Base-by-base conservation (phyloP, 2,329 filamentous ascomycete species). In the Periconia sp. region DNA sequence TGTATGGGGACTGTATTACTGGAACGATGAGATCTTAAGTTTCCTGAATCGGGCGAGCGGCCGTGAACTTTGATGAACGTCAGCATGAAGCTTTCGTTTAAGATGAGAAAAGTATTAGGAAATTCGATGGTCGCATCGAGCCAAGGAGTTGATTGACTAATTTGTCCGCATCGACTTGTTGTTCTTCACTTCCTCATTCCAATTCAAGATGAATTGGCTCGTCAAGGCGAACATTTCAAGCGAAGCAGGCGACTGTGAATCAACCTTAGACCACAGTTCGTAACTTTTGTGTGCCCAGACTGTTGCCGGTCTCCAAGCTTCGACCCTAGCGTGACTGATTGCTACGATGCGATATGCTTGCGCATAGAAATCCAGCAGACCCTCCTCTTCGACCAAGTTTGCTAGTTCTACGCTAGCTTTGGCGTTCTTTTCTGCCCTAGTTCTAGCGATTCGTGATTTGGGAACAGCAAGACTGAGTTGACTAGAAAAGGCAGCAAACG, bases 281-380 rank as follows among this genome's bases (percentile, higher is more conserved):
- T 65, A 67, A 9, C 59, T 61, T 40, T 59, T 61, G 29, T 65
- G 60, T 5, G 65, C 63, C 52, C 61, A 70, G 2, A 56, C 36
- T 2, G 63, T 56, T 12, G 65, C 66, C 2, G 54, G 40, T 21
- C 64, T 40, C 66, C 66, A 69, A 9, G 61, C 49, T 23, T 63
- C 52, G 1, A 60, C 42, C 32, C 55, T 55, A 1, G 61, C 63
- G 40, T 65, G 54, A 13, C 50, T 63, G 22, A 68, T 55, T 3
- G 66, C 66, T 5, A 53, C 65, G 17, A 65, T 43, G 9, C 63
- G 53, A 39, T 67, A 70, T 1, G 58, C 59, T 40, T 59, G 60
- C 5, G 63, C 63, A 22, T 65, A 69, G 43, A 68, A 69, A 25
- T 68, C 66, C 1, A 61, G 59, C 12, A 70, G 57, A 2, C 55